Evolutionary conservation across 2,329 filamentous ascomycete genomes (phyloP).

Genomic region (Curvularia lunata): DNA sequence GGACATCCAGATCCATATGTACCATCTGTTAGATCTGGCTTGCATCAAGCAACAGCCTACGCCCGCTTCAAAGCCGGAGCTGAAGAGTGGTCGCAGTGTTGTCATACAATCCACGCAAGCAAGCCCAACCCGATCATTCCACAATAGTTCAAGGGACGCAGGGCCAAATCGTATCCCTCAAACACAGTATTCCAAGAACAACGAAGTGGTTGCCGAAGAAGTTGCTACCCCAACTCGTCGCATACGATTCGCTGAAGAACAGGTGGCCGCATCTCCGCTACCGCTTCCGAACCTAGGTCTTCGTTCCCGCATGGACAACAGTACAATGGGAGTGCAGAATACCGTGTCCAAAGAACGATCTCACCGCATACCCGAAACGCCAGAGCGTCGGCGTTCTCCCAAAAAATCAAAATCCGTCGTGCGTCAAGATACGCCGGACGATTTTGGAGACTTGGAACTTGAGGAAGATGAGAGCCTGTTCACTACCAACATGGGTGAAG

Average conservation of each 20-base stretch:
- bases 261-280: slow-evolving; percentile 22
- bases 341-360: slow-evolving; percentile 19
- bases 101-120: slow-evolving; percentile 44
- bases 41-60: slow-evolving; percentile 32
- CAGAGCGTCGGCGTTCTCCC: slow-evolving; percentile 25
- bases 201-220: slow-evolving; percentile 36
- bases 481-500: slow-evolving; percentile 22
- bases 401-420: slow-evolving; percentile 11
- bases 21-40: slow-evolving; percentile 34
- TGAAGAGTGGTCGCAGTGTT: slow-evolving; percentile 21
- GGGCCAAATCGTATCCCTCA: slow-evolving; percentile 34
- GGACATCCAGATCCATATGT: slow-evolving; percentile 39
- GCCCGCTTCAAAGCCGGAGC: slow-evolving; percentile 16
- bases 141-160: slow-evolving; percentile 12
- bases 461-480: slow-evolving; percentile 29
- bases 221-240: slow-evolving; percentile 35
- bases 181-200: slow-evolving; percentile 45
- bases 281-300: slow-evolving; percentile 16
- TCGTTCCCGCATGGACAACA: neutral
- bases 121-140: slow-evolving; percentile 27
- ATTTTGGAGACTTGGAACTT: slow-evolving; percentile 37
- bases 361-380: slow-evolving; percentile 35
- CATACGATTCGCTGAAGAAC: slow-evolving; percentile 37
- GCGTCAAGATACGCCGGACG: slow-evolving; percentile 21
- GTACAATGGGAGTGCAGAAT: slow-evolving; percentile 1